Percentiles rank a stretch among this genome's conserved stretches.
phyloP scores from a whole-genome alignment of 2,329 filamentous ascomycete species.

The Microdochium paspali region DNA sequence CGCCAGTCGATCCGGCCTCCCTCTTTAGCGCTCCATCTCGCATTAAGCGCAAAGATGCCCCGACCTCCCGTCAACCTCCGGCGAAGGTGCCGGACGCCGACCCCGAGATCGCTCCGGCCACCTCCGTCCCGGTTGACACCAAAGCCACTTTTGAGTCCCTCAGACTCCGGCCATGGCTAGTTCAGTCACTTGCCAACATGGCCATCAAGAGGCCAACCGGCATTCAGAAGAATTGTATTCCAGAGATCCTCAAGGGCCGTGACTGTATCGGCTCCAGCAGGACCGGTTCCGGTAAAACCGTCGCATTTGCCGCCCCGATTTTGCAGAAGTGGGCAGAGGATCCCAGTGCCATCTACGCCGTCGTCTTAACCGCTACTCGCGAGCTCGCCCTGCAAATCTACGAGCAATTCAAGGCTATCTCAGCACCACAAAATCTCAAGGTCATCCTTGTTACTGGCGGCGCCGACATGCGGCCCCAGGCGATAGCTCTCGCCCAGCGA shows the following conservation, averaged over 20 bases:
- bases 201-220: constrained; percentile 83
- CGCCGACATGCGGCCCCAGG: constrained; percentile 84
- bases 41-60: constrained; percentile 29
- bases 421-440: constrained; percentile 78
- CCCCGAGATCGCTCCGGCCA: constrained; percentile 7
- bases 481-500: constrained; percentile 68
- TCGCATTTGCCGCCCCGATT: constrained; percentile 91
- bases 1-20: constrained; percentile 23
- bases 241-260: constrained; percentile 79
- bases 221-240: constrained; percentile 89
- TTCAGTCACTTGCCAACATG: constrained; percentile 64
- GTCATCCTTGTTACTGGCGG: constrained; percentile 86
- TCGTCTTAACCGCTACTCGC: constrained; percentile 82
- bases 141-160: constrained; percentile 63
- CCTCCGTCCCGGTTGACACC: constrained; percentile 34
- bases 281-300: constrained; percentile 94
- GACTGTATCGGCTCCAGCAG: constrained; percentile 93
- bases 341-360: constrained; percentile 80
- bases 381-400: constrained; percentile 94
- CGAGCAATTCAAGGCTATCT: constrained; percentile 92
- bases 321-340: constrained; percentile 90
- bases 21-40: constrained; percentile 39
- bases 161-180: constrained; percentile 75
- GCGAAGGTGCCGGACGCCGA: constrained; percentile 6
- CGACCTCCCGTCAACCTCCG: constrained; percentile 5